phyloP scores from a whole-genome alignment of 2,329 filamentous ascomycete genomes.

The Thelonectria rubi region DNA sequence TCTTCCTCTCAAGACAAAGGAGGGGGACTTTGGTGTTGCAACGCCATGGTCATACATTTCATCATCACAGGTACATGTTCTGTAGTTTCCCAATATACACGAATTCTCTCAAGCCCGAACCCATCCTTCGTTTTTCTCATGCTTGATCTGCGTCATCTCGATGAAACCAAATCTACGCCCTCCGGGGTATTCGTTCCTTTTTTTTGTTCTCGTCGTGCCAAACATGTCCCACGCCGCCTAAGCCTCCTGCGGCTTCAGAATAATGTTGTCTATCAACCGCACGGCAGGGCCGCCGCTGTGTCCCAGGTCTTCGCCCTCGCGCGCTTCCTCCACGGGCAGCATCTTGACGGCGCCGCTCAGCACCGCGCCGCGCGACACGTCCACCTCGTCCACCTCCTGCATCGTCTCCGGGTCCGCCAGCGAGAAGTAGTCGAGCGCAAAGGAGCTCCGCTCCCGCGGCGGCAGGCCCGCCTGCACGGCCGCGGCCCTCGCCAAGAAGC shows the following conservation, averaged over 20 bases:
- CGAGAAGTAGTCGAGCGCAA: conserved; percentile 92
- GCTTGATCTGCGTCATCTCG: not conserved
- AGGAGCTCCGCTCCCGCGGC: conserved; percentile 70
- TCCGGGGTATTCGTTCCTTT: conserved; percentile 31
- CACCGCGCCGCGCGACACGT: conserved; percentile 77
- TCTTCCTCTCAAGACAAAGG: conserved; percentile 1
- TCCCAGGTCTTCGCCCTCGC: conserved; percentile 78
- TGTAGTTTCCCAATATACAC: conserved; percentile 2
- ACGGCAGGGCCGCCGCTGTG: conserved; percentile 78
- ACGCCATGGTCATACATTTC: conserved; percentile 8
- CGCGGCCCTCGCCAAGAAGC: conserved; percentile 63
- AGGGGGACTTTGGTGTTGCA: not conserved
- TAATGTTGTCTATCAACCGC: conserved; percentile 92
- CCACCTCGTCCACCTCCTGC: conserved; percentile 78
- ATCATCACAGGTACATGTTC: conserved; percentile 11
- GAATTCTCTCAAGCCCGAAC: not conserved
- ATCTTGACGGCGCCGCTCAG: conserved; percentile 93
- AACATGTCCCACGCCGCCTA: conserved; percentile 9
- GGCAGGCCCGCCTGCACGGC: conserved; percentile 69
- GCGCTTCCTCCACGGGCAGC: conserved; percentile 77
- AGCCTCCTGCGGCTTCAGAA: conserved; percentile 60
- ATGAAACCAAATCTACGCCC: conserved; percentile 25
- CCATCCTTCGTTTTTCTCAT: conserved; percentile 1
- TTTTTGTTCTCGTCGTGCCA: not conserved
- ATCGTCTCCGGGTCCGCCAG: conserved; percentile 86